Base-by-base conservation (phyloP, 257 asterid species). In the Nicotiana sylvestris region DNA sequence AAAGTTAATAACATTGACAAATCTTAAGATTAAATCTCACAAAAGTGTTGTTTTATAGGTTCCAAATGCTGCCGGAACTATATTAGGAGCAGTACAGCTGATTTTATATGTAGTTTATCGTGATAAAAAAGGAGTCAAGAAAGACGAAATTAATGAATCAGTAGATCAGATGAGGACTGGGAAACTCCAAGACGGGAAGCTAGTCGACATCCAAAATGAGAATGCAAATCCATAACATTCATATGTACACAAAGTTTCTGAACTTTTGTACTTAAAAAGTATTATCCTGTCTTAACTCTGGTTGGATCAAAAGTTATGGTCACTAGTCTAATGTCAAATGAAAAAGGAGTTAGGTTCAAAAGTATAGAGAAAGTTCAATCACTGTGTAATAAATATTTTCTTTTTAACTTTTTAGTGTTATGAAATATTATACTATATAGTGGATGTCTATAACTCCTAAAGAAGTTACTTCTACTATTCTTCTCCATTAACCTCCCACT, bases 11-110 rank as follows among this genome's bases (percentile, higher is more conserved):
- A 9, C 55, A 67, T 17, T 68, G 30, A 37, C 51, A 67, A 67
- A 67, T 61, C 33, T 21, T 21, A 21, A 21, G 33, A 8, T 1
- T 11, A 64, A 64, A 64, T 64, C 18, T 27, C 57, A 69, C 21
- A 46, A 0, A 39, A 46, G 25, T 46, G 78, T 72, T 46, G 37
- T 65, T 10, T 76, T 85, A 85, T 91, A 93, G 98, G 84, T 93
- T 72, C 93, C 95, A 0, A 93, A 93, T 84, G 97, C 89, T 18
- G 89, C 90, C 66, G 98, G 98, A 77, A 81, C 92, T 78, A 83
- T 86, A 0, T 55, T 95, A 82, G 98, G 98, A 84, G 81, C 93
- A 72, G 64, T 89, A 84, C 98, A 95, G 85, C 85, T 95, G 80
- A 83, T 86, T 2, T 62, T 95, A 79, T 90, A 93, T 35, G 89